A percentile compares a stretch with the other conserved stretches of the same genome.
Evolutionary conservation across 192 early-diverging fungal genomes (phyloP).

Genomic region (Umbelopsis ramanniana): DNA sequence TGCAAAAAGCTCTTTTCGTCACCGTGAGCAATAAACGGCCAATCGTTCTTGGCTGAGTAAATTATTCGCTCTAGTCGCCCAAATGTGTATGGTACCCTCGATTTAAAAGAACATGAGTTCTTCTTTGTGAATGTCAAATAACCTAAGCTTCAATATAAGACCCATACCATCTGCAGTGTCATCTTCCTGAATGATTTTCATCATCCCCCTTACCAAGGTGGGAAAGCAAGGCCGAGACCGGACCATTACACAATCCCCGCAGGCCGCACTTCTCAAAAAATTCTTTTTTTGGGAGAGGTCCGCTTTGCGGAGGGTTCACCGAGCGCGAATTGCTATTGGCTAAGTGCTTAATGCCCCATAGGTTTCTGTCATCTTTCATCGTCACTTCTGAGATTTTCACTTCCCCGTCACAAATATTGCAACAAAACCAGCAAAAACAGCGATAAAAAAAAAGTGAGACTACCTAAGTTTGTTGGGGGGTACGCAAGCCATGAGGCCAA

Average conservation of each 20-base stretch:
- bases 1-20: neutral
- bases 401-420: too few relatives aligned
- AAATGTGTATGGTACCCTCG: neutral
- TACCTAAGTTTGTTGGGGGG: too few relatives aligned
- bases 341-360: neutral
- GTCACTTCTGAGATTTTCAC: neutral
- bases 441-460: neutral
- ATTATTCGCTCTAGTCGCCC: neutral
- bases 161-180: neutral
- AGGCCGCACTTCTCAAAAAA: constrained; percentile 7
- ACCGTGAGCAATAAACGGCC: neutral
- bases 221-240: constrained; percentile 19
- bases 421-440: neutral
- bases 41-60: neutral
- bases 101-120: neutral
- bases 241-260: constrained; percentile 6
- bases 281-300: constrained; percentile 17
- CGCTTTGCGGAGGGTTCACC: neutral
- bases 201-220: constrained; percentile 13
- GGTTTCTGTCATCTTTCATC: neutral
- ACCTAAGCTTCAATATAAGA: neutral
- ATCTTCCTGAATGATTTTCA: constrained; percentile 1
- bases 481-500: neutral
- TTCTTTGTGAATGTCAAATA: too few relatives aligned
- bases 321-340: constrained; percentile 21